Evolutionary conservation across 345 rosid species (phyloP), one percentile per base, ranked within the genome.

Genomic region (Eucalyptus regnans): DNA sequence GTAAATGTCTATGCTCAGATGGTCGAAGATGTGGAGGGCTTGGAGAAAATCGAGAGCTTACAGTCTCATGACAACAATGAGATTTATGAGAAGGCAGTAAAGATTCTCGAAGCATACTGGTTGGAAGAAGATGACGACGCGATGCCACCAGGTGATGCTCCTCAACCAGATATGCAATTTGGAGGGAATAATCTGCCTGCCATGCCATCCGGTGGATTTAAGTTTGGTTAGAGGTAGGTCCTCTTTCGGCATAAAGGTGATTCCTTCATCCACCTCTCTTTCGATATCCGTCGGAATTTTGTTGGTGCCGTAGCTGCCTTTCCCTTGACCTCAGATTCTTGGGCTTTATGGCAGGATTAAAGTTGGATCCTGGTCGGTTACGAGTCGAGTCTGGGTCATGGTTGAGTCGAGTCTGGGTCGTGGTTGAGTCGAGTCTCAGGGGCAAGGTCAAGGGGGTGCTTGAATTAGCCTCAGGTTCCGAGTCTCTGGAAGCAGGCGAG

Each of bases 151-250:
- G 95, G 94, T 17, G 97, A 95, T 60, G 88, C 90, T 50, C 22
- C 93, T 71, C 96, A 93, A 88, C 50, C 94, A n/a, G 94, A 92
- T 56, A 91, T 94, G 88, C 91, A 91, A 27, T 95, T 95, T 56
- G 95, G 95, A 29, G 94, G 93, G 18, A 87, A 46, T 79, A 93
- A 93, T 56, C 86, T 86, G 90, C 93, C 95, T 41, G 7, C 90
- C n/a, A 91, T 92, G 88, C 97, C 97, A 12, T 91, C 96, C 3
- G 97, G 96, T 54, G 97, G 97, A 91, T 95, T 92, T 90, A 95
- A 91, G 88, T 94, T 95, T 92, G 90, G 96, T 91, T 95, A 87
- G 87, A 86, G 87, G 87, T 86, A 86, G 64, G 58, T 33, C 46
- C 64, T 60, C 64, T 33, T 27, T 86, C 68, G 44, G 25, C 48